A percentile compares a stretch with the other conserved stretches of the same genome.
These are phyloP conservation scores for Ganoderma meredithae DNA, from an alignment of 1,284 basidiomycete species.

Conservation along the genomic window DNA sequence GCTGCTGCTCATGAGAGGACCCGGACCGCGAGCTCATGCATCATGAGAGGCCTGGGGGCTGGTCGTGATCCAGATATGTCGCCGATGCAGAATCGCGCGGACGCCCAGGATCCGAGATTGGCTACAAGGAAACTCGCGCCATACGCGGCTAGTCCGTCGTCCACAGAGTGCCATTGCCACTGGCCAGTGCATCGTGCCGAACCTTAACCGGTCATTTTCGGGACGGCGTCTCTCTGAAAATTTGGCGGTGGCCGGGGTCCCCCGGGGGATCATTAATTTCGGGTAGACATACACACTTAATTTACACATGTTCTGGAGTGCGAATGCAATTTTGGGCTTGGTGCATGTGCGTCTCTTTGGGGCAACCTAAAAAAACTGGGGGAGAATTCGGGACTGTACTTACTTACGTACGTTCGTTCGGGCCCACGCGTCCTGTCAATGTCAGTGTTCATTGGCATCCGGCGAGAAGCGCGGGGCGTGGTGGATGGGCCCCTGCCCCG, in stretches of 20 bases:
- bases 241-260: slow-evolving; percentile 21
- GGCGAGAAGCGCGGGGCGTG: slow-evolving; percentile 33
- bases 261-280: slow-evolving; percentile 3
- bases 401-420: no score
- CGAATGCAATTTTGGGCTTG: background rate
- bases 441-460: slow-evolving; percentile 14
- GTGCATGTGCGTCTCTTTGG: background rate
- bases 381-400: slow-evolving; percentile 14
- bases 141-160: background rate
- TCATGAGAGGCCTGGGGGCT: no score
- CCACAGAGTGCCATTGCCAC: no score
- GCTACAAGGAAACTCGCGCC: slow-evolving; percentile 28
- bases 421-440: slow-evolving; percentile 24
- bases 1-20: no score
- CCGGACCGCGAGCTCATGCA: background rate
- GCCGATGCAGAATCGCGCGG: slow-evolving; percentile 29
- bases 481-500: slow-evolving; percentile 23
- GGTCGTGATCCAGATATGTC: slow-evolving; percentile 24
- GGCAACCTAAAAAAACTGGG: slow-evolving; percentile 16
- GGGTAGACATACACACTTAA: background rate
- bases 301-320: no score
- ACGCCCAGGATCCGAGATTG: slow-evolving; percentile 23
- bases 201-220: background rate
- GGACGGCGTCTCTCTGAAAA: slow-evolving; percentile 16
- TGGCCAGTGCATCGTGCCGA: background rate